These are phyloP conservation scores for Suillus clintonianus DNA, from an alignment of 768 basidiomycete species.

Conservation along the genomic window DNA sequence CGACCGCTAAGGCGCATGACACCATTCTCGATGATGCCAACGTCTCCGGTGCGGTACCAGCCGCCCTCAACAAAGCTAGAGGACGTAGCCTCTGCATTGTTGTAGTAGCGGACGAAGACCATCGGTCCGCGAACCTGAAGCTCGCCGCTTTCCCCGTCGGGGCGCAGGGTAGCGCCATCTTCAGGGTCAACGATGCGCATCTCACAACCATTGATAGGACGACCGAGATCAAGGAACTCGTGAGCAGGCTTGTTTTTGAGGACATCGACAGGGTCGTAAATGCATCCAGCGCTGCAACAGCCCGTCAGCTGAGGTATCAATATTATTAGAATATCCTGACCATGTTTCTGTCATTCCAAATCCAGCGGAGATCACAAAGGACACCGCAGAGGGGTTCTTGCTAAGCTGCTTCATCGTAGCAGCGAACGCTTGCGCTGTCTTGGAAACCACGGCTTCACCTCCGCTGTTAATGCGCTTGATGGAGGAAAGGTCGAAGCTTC, in stretches of 20 bases:
- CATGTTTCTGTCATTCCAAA: conserved; percentile 49
- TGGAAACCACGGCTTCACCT: conserved; percentile 44
- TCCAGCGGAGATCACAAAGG: conserved; percentile 23
- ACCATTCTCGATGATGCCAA: conserved; percentile 39
- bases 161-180: conserved; percentile 28
- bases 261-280: conserved; percentile 36
- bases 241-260: conserved; percentile 15
- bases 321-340: conserved; percentile 14
- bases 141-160: conserved; percentile 37
- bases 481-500: conserved; percentile 34
- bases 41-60: conserved; percentile 66
- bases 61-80: conserved; percentile 49
- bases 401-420: conserved; percentile 29
- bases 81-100: conserved; percentile 47
- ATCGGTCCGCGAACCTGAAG: conserved; percentile 44
- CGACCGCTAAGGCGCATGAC: conserved; percentile 38
- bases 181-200: conserved; percentile 38
- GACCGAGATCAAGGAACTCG: conserved; percentile 42
- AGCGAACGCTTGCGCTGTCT: conserved; percentile 40
- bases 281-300: conserved; percentile 35
- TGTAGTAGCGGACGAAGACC: conserved; percentile 47
- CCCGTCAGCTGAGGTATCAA: background rate
- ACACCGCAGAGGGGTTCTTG: conserved; percentile 13
- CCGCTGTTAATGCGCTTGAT: conserved; percentile 41
- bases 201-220: conserved; percentile 29